phyloP scores from a whole-genome alignment of 805 yeast genomes.

The Kuraishia floccosa region DNA sequence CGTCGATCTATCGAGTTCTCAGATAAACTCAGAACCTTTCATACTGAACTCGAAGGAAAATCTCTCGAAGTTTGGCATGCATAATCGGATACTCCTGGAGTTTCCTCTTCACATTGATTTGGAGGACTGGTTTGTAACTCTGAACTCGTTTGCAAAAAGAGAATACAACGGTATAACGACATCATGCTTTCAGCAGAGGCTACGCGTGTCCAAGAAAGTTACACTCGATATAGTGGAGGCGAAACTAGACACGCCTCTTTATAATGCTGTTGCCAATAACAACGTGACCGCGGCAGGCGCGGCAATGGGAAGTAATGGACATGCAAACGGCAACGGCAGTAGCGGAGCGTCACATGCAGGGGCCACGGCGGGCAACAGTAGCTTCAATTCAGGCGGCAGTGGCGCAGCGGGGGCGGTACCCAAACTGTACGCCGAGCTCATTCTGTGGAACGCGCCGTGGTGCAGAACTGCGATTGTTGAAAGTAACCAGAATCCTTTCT shows the following conservation, averaged over 20 bases:
- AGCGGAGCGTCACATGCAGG: too few relatives aligned
- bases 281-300: too few relatives aligned
- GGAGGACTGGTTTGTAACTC: conserved; percentile 68
- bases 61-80: background rate
- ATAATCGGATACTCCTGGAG: conserved; percentile 34
- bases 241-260: conserved; percentile 22
- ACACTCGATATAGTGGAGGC: conserved; percentile 58
- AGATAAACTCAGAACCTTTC: conserved; percentile 2
- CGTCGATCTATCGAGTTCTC: conserved; percentile 2
- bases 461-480: conserved; percentile 62
- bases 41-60: conserved; percentile 4
- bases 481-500: conserved; percentile 47
- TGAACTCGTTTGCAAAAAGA: conserved; percentile 49
- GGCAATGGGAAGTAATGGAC: too few relatives aligned
- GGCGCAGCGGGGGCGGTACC: conserved; percentile 1
- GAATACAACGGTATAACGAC: conserved; percentile 22
- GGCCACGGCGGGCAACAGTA: too few relatives aligned
- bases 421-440: conserved; percentile 53
- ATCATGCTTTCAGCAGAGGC: conserved; percentile 15
- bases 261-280: conserved; percentile 2
- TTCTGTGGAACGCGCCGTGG: conserved; percentile 67
- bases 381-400: too few relatives aligned
- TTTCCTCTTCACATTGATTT: conserved; percentile 60
- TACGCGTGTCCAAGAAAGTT: conserved; percentile 44
- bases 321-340: too few relatives aligned